These are phyloP conservation scores for Neurospora africana DNA, from an alignment of 495 filamentous ascomycete genomes.

Conservation along the genomic window DNA sequence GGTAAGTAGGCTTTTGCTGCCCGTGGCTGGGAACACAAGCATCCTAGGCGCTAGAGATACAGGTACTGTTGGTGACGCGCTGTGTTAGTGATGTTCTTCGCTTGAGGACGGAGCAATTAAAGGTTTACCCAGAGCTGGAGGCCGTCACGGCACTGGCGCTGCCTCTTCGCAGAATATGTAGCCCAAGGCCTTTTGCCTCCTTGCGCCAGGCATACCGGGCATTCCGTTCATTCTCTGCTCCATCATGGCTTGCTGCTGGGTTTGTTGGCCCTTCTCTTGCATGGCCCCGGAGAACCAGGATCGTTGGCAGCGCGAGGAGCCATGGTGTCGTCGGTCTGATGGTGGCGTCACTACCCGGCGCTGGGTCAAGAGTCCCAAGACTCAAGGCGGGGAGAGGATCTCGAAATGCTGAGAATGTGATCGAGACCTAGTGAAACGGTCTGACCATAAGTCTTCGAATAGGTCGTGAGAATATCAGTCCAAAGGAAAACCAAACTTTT, in stretches of 20 bases:
- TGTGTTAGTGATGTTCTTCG: no score
- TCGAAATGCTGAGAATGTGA: slow-evolving; percentile 9
- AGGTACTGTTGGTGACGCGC: no score
- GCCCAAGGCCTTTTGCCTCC: no score
- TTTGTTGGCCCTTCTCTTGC: slow-evolving; percentile 36
- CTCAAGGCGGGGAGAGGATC: slow-evolving; percentile 28
- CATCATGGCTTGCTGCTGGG: slow-evolving; percentile 23
- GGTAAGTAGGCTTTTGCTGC: slow-evolving; percentile 25
- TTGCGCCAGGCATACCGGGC: slow-evolving; percentile 19
- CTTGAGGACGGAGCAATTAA: no score
- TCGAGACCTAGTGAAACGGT: slow-evolving; percentile 30
- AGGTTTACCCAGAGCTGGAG: no score
- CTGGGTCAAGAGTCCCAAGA: slow-evolving; percentile 24
- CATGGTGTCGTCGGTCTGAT: neutral
- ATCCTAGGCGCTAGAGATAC: no score
- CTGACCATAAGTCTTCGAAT: slow-evolving; percentile 29
- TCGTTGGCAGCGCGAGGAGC: neutral
- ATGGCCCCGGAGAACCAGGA: slow-evolving; percentile 26
- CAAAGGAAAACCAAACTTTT: neutral
- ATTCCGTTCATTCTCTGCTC: slow-evolving; percentile 26
- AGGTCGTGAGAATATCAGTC: neutral
- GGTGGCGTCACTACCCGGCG: neutral
- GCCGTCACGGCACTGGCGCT: no score
- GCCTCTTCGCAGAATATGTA: no score
- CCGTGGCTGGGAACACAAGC: neutral